phyloP scores from a whole-genome alignment of 2,329 filamentous ascomycete species.

The Fusarium foetens region DNA sequence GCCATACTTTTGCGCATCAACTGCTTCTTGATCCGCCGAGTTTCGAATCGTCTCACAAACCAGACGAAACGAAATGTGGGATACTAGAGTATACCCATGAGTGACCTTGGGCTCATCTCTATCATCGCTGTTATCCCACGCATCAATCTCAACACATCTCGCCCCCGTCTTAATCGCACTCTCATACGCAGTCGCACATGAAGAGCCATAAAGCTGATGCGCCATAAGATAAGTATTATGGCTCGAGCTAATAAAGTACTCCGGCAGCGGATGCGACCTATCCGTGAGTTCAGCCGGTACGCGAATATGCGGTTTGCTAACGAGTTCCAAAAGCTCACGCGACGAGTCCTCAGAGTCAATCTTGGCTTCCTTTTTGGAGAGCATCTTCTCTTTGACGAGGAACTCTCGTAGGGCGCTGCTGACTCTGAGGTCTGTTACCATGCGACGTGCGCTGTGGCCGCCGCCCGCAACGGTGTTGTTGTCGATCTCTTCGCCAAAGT shows the following conservation, averaged over 20 bases:
- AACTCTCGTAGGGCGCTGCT: conserved; percentile 68
- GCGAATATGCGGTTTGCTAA: conserved; percentile 66
- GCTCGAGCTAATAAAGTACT: conserved; percentile 78
- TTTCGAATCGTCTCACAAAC: conserved; percentile 74
- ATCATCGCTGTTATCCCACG: conserved; percentile 73
- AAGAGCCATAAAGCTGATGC: conserved; percentile 74
- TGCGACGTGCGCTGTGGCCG: conserved; percentile 63
- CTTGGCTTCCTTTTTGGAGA: conserved; percentile 60
- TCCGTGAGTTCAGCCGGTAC: conserved; percentile 66
- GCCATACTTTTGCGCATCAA: conserved; percentile 51
- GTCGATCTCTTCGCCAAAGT: conserved; percentile 49
- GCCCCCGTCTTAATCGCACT: conserved; percentile 70
- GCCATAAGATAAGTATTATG: conserved; percentile 79
- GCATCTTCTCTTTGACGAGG: conserved; percentile 62
- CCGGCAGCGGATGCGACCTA: conserved; percentile 68
- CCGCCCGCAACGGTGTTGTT: conserved; percentile 64
- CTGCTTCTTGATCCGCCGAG: conserved; percentile 67
- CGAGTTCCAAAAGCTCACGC: conserved; percentile 59
- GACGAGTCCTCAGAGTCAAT: conserved; percentile 55
- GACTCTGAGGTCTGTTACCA: conserved; percentile 65
- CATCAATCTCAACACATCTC: conserved; percentile 78
- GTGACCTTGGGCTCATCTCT: conserved; percentile 74
- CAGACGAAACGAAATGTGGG: conserved; percentile 70
- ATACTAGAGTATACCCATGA: conserved; percentile 75
- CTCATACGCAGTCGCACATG: conserved; percentile 71